A percentile compares a stretch with the other conserved stretches of the same genome.
These are phyloP conservation scores for Xylaria intraflava DNA, from an alignment of 495 filamentous ascomycete genomes.

Conservation along the genomic window DNA sequence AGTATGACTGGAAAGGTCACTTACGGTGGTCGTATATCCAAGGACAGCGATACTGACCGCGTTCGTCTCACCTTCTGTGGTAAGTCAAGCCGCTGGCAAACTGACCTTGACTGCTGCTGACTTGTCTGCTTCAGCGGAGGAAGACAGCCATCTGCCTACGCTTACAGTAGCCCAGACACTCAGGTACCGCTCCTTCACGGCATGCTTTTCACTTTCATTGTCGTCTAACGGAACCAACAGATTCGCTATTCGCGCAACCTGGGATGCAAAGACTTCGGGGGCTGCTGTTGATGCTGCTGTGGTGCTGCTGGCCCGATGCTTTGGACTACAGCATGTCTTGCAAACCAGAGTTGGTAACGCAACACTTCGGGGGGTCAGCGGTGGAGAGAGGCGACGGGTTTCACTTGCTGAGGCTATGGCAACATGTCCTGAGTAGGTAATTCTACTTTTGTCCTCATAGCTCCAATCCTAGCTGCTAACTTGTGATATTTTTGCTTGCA, in stretches of 20 bases:
- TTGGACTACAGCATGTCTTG: conserved; percentile 65
- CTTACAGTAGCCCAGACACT: conserved; percentile 22
- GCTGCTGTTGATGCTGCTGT: conserved; percentile 52
- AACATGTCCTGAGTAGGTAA: background rate
- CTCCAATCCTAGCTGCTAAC: no score
- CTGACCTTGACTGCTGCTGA: background rate
- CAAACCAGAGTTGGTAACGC: conserved; percentile 75
- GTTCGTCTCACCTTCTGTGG: no score
- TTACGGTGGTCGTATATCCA: conserved; percentile 56
- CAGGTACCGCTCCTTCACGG: conserved; percentile 24
- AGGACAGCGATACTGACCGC: conserved; percentile 43
- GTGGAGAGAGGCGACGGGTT: conserved; percentile 45
- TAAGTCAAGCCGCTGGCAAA: background rate
- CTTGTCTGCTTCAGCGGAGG: conserved; percentile 17
- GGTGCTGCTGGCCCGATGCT: conserved; percentile 45
- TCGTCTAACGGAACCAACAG: no score
- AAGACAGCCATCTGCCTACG: no score
- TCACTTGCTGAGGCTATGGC: conserved; percentile 37
- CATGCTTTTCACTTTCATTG: no score
- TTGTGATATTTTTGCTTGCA: no score
- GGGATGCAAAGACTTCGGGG: no score
- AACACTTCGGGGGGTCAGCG: conserved; percentile 59
- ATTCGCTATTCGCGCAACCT: no score
- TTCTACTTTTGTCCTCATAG: no score
- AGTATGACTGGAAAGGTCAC: conserved; percentile 60